Evolutionary conservation across 2,329 filamentous ascomycete genomes (phyloP).

Genomic region (Colletotrichum chrysophilum): DNA sequence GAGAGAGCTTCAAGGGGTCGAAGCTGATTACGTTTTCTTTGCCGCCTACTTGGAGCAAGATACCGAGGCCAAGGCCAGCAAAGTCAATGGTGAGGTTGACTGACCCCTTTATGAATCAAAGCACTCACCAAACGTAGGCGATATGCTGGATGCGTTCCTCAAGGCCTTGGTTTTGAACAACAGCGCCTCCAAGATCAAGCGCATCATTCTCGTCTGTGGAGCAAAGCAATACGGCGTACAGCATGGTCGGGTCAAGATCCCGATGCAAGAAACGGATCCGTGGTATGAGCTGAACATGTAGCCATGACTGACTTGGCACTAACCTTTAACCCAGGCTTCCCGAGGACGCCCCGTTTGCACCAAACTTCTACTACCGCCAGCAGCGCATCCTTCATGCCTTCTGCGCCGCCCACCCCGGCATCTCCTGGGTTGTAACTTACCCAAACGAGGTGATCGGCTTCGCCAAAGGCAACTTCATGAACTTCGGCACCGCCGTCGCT

Average conservation of each 20-base stretch:
- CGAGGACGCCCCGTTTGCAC: conserved; percentile 24
- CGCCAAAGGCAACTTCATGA: conserved; percentile 42
- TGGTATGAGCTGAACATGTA: background rate
- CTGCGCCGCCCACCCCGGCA: conserved; percentile 2
- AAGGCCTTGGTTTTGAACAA: conserved; percentile 46
- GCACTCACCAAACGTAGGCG: conserved; percentile 20
- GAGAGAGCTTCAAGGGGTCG: conserved; percentile 25
- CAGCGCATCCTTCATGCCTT: conserved; percentile 43
- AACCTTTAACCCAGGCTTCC: conserved; percentile 33
- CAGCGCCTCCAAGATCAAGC: conserved; percentile 41
- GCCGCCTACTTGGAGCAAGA: conserved; percentile 26
- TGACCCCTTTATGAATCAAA: background rate
- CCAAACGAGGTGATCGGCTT: conserved; percentile 38
- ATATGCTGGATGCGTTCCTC: conserved; percentile 54
- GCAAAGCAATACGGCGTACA: conserved; percentile 60
- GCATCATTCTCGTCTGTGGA: conserved; percentile 53
- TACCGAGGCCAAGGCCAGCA: conserved; percentile 21
- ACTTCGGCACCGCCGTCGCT: conserved; percentile 41
- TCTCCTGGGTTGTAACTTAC: conserved; percentile 34
- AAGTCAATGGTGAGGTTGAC: conserved; percentile 28
- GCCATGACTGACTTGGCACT: conserved; percentile 2
- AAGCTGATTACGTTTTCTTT: conserved; percentile 30
- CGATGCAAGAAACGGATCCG: conserved; percentile 50
- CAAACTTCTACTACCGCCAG: conserved; percentile 59
- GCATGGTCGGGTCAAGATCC: conserved; percentile 50